Evolutionary conservation across 495 filamentous ascomycete species (phyloP), one percentile per base, ranked within the genome.

Genomic region (Chaetomium tenue): DNA sequence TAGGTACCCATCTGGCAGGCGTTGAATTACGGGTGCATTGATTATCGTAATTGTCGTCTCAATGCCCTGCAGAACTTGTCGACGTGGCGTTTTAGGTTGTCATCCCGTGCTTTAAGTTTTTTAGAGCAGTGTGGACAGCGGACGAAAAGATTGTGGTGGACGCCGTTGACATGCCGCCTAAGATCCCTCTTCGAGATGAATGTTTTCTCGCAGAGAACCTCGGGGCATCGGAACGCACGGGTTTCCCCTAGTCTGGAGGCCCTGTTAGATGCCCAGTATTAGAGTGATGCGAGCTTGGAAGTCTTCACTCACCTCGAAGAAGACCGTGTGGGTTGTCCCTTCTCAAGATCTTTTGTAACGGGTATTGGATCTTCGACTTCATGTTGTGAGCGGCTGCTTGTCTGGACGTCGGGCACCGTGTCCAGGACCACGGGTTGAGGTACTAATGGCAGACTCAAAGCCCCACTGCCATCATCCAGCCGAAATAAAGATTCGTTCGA

Each of bases 71-170:
- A 44, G 40, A 44, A 44, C 40, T 18, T 44, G 13, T 44, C 40
- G 13, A 44, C 16, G 20, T 48, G 46, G 7, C 46, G 46, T 48
- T 48, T 48, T 2, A 48, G 46, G 20, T 48, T 48, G 46, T 48
- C 46, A 20, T 48, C 46, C 23, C 46, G 46, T 48, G 46, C 46
- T 48, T 20, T 6, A 20, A 48, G 46, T 48, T 22, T n/a, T 20
- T 48, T 48, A 20, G 46, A 48, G 46, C 46, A 48, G 46, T 48
- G 46, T 8, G 46, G 46, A 16, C 46, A 48, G 20, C 46, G 46
- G 46, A 23, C 46, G 20, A 23, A 23, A 2, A 48, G n/a, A 7
- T 48, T 48, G 46, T 16, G 46, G 46, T 48, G 46, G n/a, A 48
- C 46, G 0, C 46, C n/a, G 46, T 48, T 48, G 46, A 48, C 20